phyloP scores from a whole-genome alignment of 2,329 filamentous ascomycete species.

The Trichothecium roseum region DNA sequence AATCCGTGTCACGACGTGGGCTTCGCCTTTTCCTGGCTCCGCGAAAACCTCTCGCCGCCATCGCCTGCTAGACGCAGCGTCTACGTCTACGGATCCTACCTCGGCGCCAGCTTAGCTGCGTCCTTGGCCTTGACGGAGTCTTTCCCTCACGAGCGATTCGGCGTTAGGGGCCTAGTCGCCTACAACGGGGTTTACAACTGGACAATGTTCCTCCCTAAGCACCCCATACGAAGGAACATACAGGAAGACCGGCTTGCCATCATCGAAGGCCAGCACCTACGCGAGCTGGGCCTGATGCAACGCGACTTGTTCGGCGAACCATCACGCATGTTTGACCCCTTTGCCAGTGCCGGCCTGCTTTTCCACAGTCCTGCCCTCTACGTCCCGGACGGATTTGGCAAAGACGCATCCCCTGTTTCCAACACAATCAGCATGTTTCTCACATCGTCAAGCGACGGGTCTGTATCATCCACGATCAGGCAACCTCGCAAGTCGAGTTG shows the following conservation, averaged over 20 bases:
- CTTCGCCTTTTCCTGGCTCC: conserved; percentile 44
- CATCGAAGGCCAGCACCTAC: conserved; percentile 23
- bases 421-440: conserved; percentile 3
- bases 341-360: conserved; percentile 47
- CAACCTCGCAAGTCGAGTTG: conserved; percentile 30
- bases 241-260: conserved; percentile 8
- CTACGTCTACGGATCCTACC: conserved; percentile 43
- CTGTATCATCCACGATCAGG: conserved; percentile 9
- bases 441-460: neutral
- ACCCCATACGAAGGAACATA: conserved; percentile 28
- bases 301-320: conserved; percentile 37
- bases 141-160: conserved; percentile 28
- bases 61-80: conserved; percentile 22
- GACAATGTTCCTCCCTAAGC: conserved; percentile 47
- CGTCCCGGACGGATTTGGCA: conserved; percentile 33
- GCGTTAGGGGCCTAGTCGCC: conserved; percentile 41
- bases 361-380: conserved; percentile 42
- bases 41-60: conserved; percentile 29
- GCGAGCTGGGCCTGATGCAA: conserved; percentile 23
- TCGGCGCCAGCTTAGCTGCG: conserved; percentile 46
- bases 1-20: conserved; percentile 45
- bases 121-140: conserved; percentile 48
- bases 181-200: conserved; percentile 56
- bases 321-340: conserved; percentile 44
- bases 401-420: conserved; percentile 13